These are phyloP conservation scores for Starmera caribaea DNA, from an alignment of 805 yeast species.

Conservation along the genomic window DNA sequence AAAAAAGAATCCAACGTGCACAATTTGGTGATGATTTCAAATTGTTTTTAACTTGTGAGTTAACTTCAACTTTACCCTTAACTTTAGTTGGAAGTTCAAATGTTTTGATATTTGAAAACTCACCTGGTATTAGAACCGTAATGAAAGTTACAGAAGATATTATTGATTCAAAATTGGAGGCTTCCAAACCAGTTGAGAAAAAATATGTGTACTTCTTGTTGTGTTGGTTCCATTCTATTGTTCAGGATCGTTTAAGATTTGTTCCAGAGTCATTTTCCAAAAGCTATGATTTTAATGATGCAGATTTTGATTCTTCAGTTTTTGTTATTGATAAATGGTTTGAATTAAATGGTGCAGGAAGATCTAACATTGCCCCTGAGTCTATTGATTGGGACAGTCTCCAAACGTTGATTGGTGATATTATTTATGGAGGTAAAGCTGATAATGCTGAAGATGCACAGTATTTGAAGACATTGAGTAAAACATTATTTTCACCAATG, in stretches of 20 bases:
- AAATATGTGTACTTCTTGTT: slow-evolving; percentile 41
- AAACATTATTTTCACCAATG: slow-evolving; percentile 25
- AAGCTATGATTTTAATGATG: slow-evolving; percentile 59
- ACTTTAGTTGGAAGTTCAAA: slow-evolving; percentile 45
- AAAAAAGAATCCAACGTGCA: slow-evolving; percentile 30
- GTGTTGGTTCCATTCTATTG: slow-evolving; percentile 61
- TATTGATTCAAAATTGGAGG: slow-evolving; percentile 9
- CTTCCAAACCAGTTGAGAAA: slow-evolving; percentile 30
- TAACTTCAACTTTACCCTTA: slow-evolving; percentile 39
- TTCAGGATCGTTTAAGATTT: slow-evolving; percentile 49
- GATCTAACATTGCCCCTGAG: slow-evolving; percentile 33
- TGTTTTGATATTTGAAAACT: slow-evolving; percentile 51
- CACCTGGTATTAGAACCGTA: slow-evolving; percentile 46
- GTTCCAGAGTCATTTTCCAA: slow-evolving; percentile 55
- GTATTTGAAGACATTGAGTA: slow-evolving; percentile 26
- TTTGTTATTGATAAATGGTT: slow-evolving; percentile 34
- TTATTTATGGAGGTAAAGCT: slow-evolving; percentile 60
- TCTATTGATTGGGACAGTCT: slow-evolving; percentile 47
- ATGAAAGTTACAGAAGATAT: slow-evolving; percentile 29
- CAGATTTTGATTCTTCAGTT: slow-evolving; percentile 51
- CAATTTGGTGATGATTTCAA: slow-evolving; percentile 30
- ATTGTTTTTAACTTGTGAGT: slow-evolving; percentile 56
- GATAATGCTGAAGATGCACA: slow-evolving; percentile 31
- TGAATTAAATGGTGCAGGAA: slow-evolving; percentile 14
- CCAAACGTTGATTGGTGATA: slow-evolving; percentile 36